Evolutionary conservation across 1,284 basidiomycete species (phyloP).

Genomic region (Pholiota adiposa): DNA sequence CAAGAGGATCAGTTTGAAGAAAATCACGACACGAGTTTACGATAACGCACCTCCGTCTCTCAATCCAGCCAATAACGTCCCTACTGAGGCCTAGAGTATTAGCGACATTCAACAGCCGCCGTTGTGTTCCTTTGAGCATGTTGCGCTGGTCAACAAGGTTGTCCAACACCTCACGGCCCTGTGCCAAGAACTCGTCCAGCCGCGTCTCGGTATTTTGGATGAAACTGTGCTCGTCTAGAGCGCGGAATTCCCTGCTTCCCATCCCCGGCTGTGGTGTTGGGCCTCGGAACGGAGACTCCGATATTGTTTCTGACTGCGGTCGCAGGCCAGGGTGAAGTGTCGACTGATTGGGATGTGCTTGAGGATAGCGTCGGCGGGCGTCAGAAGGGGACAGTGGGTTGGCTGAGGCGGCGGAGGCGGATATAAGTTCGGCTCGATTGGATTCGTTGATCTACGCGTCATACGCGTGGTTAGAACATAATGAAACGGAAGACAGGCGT

Average conservation of each 20-base stretch:
- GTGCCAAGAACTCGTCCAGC: slow-evolving; percentile 88
- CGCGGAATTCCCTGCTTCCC: slow-evolving; percentile 70
- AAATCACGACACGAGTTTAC: background rate
- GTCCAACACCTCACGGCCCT: slow-evolving; percentile 88
- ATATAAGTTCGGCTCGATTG: slow-evolving; percentile 65
- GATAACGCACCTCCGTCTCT: slow-evolving; percentile 77
- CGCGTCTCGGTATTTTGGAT: slow-evolving; percentile 79
- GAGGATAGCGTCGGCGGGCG: slow-evolving; percentile 60
- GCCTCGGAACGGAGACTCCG: slow-evolving; percentile 78
- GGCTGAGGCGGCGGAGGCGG: slow-evolving; percentile 43
- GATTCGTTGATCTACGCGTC: slow-evolving; percentile 21
- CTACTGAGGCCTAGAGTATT: slow-evolving; percentile 92
- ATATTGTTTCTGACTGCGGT: slow-evolving; percentile 51
- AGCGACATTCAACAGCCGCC: slow-evolving; percentile 82
- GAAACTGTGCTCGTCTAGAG: slow-evolving; percentile 86
- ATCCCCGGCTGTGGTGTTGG: slow-evolving; percentile 58
- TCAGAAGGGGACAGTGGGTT: slow-evolving; percentile 55
- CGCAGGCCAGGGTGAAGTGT: slow-evolving; percentile 49
- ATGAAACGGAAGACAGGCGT: background rate
- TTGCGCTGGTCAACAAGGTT: slow-evolving; percentile 91
- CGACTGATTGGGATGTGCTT: slow-evolving; percentile 41
- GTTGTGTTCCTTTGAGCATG: slow-evolving; percentile 90
- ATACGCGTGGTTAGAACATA: background rate
- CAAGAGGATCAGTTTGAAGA: background rate
- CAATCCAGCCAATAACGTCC: slow-evolving; percentile 95